Conservation (phyloP, 257 asterid genomes). For the Scutellaria galericulata region DNA sequence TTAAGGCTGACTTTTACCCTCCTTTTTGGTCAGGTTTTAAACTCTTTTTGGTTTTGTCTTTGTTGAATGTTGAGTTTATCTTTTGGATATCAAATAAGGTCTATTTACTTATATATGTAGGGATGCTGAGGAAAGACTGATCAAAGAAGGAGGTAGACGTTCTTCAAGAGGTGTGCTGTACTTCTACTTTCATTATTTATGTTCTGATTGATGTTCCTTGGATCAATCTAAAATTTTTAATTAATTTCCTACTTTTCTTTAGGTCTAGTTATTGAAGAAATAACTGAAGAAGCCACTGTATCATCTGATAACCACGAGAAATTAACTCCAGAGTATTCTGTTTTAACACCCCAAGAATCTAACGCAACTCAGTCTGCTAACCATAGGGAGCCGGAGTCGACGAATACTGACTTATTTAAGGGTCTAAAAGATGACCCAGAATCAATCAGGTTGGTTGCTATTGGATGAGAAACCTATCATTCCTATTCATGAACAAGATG, state of each 20-base stretch:
- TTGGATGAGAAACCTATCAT: slow-evolving; percentile 27
- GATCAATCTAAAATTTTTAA: slow-evolving; percentile 7
- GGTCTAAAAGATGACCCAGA: slow-evolving; percentile 78
- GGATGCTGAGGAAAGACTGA: slow-evolving; percentile 71
- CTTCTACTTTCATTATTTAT: slow-evolving; percentile 15
- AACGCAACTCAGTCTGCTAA: slow-evolving; percentile 44
- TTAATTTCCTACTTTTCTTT: slow-evolving; percentile 31
- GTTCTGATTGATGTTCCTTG: slow-evolving; percentile 28
- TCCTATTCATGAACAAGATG: slow-evolving; percentile 14
- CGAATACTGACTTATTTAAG: slow-evolving; percentile 59
- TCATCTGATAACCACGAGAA: slow-evolving; percentile 50
- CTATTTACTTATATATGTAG: slow-evolving; percentile 44
- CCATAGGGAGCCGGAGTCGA: slow-evolving; percentile 45
- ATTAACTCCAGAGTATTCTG: slow-evolving; percentile 38
- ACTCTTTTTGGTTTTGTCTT: slow-evolving; percentile 10
- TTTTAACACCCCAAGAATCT: slow-evolving; percentile 44
- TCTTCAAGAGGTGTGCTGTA: slow-evolving; percentile 60
- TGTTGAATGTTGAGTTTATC: slow-evolving; percentile 18
- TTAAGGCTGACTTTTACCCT: slow-evolving; percentile 1
- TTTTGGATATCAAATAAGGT: slow-evolving; percentile 19
- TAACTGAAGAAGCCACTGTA: slow-evolving; percentile 67
- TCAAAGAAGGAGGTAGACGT: slow-evolving; percentile 56
- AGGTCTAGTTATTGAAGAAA: slow-evolving; percentile 90
- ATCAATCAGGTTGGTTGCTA: slow-evolving; percentile 71
- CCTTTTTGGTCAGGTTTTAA: slow-evolving; percentile 3